Conservation (phyloP, 2,329 filamentous ascomycete species). For the Pyrenophora tritici-repentis region DNA sequence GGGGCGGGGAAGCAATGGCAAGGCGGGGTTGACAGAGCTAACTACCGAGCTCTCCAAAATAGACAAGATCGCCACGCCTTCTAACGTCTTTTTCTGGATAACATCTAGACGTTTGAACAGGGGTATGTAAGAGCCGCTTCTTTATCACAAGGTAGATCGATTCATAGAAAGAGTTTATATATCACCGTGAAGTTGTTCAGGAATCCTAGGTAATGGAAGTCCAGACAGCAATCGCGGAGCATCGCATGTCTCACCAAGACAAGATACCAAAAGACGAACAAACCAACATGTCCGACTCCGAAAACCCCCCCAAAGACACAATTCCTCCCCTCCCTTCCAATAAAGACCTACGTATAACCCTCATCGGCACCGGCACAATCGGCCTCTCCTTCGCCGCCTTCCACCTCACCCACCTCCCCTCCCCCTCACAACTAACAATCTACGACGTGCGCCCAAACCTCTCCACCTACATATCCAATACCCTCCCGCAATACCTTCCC, state of each 20-base stretch:
- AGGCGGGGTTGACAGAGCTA: constrained; percentile 27
- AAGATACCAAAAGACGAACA: background rate
- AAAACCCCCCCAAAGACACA: background rate
- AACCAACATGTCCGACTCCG: constrained; percentile 12
- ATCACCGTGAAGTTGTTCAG: background rate
- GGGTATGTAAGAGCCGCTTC: constrained; percentile 5
- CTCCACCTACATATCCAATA: constrained; percentile 49
- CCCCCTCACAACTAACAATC: constrained; percentile 51
- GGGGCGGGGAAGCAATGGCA: constrained; percentile 31
- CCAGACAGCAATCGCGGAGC: too few relatives aligned
- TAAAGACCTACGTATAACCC: constrained; percentile 41
- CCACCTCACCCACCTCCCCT: constrained; percentile 54
- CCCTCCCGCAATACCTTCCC: constrained; percentile 53
- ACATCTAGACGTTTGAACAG: background rate
- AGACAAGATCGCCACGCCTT: constrained; percentile 12
- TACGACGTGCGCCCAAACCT: constrained; percentile 58
- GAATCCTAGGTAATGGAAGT: too few relatives aligned
- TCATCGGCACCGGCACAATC: constrained; percentile 57
- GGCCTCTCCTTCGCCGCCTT: constrained; percentile 62
- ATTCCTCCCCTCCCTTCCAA: background rate
- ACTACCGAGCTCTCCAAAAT: constrained; percentile 13
- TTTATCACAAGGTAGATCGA: background rate
- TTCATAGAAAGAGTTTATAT: background rate
- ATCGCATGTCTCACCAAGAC: too few relatives aligned
- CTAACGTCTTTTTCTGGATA: constrained; percentile 4